Percentiles rank a stretch among this genome's conserved stretches.
Evolutionary conservation across 305 asterid genomes (phyloP).

Genomic region (Fraxinus latifolia): DNA sequence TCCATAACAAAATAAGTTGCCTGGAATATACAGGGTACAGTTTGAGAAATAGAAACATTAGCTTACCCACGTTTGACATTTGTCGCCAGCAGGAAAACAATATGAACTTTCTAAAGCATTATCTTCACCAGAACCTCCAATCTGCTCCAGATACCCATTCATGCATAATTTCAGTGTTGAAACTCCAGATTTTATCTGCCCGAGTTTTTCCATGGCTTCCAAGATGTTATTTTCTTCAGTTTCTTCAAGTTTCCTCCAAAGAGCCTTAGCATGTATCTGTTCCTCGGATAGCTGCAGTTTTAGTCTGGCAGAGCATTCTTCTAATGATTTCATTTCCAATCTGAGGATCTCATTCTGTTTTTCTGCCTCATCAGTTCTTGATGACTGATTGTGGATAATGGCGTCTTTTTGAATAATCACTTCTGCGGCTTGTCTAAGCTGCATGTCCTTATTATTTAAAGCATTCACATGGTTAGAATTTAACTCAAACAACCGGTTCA

Average conservation of each 20-base stretch:
- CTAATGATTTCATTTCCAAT: constrained; percentile 42
- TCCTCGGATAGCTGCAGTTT: constrained; percentile 47
- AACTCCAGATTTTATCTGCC: constrained; percentile 58
- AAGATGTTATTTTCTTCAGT: constrained; percentile 45
- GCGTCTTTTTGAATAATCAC: constrained; percentile 37
- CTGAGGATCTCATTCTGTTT: constrained; percentile 47
- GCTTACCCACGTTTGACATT: constrained; percentile 53
- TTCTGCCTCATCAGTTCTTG: constrained; percentile 39
- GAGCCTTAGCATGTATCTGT: constrained; percentile 34
- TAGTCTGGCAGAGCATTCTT: constrained; percentile 42
- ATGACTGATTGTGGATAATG: constrained; percentile 43
- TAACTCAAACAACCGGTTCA: constrained; percentile 69
- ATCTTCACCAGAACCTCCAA: constrained; percentile 31
- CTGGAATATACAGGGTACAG: constrained; percentile 3
- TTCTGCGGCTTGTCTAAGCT: constrained; percentile 44
- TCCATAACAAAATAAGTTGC: constrained; percentile 19
- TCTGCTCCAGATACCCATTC: constrained; percentile 38
- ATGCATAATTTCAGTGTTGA: constrained; percentile 57
- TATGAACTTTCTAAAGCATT: constrained; percentile 24
- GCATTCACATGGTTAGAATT: constrained; percentile 46
- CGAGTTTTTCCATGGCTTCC: constrained; percentile 58
- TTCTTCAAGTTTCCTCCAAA: constrained; percentile 49
- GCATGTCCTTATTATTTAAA: constrained; percentile 41
- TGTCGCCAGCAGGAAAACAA: constrained; percentile 27
- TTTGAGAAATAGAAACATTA: constrained; percentile 22